Evolutionary conservation across 306 rosid genomes (phyloP).

Genomic region (Abrus precatorius): DNA sequence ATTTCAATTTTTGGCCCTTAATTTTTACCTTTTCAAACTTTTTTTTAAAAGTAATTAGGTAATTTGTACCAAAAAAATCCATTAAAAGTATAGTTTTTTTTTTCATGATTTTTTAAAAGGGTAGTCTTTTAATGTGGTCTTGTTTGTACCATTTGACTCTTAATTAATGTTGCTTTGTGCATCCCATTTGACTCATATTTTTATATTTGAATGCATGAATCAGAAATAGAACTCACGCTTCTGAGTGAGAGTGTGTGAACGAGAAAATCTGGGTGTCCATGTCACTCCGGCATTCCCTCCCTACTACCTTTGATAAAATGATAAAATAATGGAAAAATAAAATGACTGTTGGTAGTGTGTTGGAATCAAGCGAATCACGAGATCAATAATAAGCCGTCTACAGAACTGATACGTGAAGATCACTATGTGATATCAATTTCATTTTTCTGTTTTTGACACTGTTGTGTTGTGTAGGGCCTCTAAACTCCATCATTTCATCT

Average conservation of each 20-base stretch:
- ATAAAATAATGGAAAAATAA: not conserved
- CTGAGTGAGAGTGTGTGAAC: not conserved
- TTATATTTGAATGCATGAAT: slow-evolving; percentile 1
- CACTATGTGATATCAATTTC: slow-evolving; percentile 42
- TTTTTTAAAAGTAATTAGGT: no score
- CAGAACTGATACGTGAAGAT: slow-evolving; percentile 40
- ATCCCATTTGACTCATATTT: not conserved
- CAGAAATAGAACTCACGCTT: not conserved
- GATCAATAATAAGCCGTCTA: slow-evolving; percentile 35
- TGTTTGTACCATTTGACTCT: not conserved
- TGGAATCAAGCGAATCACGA: slow-evolving; percentile 19
- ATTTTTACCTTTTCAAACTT: no score
- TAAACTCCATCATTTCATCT: not conserved
- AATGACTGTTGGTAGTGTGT: not conserved
- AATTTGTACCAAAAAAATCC: no score
- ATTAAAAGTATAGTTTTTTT: no score
- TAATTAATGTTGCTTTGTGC: not conserved
- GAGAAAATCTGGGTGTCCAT: slow-evolving; percentile 43
- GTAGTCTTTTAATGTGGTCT: not conserved
- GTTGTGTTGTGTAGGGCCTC: slow-evolving; percentile 12
- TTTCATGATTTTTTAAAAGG: not conserved
- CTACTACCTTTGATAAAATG: slow-evolving; percentile 20
- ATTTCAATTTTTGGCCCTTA: not conserved
- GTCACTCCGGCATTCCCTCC: slow-evolving; percentile 54
- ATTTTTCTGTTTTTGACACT: not conserved